Base-by-base conservation (phyloP, 2,329 filamentous ascomycete genomes). In the Bipolaris cookei region DNA sequence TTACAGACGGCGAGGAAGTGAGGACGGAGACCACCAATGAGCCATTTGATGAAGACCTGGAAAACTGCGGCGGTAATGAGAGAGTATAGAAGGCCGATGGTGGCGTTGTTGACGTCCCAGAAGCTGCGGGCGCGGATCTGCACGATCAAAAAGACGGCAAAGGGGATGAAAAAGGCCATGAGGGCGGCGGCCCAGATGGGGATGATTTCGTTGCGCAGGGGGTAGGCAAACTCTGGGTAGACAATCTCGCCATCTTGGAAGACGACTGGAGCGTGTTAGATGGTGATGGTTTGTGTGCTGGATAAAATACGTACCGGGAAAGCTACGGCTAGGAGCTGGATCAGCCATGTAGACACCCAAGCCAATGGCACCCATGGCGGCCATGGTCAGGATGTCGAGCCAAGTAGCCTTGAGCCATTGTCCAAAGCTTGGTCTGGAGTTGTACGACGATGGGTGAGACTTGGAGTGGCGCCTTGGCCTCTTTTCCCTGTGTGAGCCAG, bases 1-100 rank as follows among this genome's bases (percentile, higher is more conserved):
- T 88, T 83, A 81, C 88, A 91, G 51, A 90, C 88, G 20, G 81
- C 82, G 18, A 91, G 81, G 78, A 91, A 91, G 73, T 90, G 86
- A 1, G 89, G 89, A n/a, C 72, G 73, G 8, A 76, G 61, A 37
- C 70, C 89, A 13, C 89, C 89, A 61, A 92, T 90, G 39, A 91
- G 83, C 83, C 84, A 88, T 76, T 92, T 92, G 72, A 91, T 67
- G 69, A 91, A 88, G 63, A 91, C 88, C 69, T 92, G 89, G 78
- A 92, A 90, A 47, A 91, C 85, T n/a, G 88, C 86, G 3, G 87
- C 87, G 5, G 83, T 80, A 76, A 91, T 89, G 61, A 91, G 82
- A 0, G 85, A 81, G 79, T 91, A 91, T 0, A 91, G 76, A 0
- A 91, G 82, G 13, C 89, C 89, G 45, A 90, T 81, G 46, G 87